These are phyloP conservation scores for Arthrobotrys megalospora DNA, from an alignment of 2,329 filamentous ascomycete species.

Conservation along the genomic window DNA sequence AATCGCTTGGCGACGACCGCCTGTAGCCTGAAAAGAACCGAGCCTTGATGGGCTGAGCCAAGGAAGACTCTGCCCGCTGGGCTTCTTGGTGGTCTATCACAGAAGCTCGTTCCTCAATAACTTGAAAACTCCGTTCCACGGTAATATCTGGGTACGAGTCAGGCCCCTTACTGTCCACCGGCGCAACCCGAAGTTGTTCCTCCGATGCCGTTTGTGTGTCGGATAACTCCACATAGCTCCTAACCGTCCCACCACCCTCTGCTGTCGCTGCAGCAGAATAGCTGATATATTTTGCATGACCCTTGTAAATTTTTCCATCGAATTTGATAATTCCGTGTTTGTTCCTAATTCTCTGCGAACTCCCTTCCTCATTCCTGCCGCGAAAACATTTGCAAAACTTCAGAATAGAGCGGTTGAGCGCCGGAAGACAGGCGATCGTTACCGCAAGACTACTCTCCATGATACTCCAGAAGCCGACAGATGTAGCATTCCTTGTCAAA, in stretches of 20 bases:
- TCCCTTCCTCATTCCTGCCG: conserved; percentile 11
- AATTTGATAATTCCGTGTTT: conserved; percentile 51
- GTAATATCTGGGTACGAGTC: conserved; percentile 59
- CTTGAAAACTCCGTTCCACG: conserved; percentile 56
- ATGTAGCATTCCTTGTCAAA: conserved; percentile 40
- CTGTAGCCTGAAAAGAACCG: conserved; percentile 43
- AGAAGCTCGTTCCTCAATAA: conserved; percentile 53
- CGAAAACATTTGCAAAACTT: conserved; percentile 21
- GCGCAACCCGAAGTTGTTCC: conserved; percentile 29
- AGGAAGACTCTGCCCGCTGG: conserved; percentile 19
- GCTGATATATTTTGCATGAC: conserved; percentile 57
- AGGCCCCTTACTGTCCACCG: conserved; percentile 11
- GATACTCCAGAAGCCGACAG: conserved; percentile 59
- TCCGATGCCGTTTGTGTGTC: conserved; percentile 37
- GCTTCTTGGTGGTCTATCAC: conserved; percentile 55
- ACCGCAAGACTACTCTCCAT: conserved; percentile 60
- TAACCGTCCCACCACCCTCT: conserved; percentile 32
- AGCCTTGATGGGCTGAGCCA: conserved; percentile 26
- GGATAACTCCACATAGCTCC: conserved; percentile 46
- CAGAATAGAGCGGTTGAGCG: conserved; percentile 45
- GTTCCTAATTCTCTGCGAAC: conserved; percentile 37
- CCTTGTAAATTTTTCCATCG: conserved; percentile 56
- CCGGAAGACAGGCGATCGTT: conserved; percentile 55
- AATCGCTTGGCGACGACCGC: conserved; percentile 27
- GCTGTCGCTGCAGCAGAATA: conserved; percentile 54